These are phyloP conservation scores for Penicillium sp. DNA, from an alignment of 2,329 filamentous ascomycete genomes.

Conservation along the genomic window DNA sequence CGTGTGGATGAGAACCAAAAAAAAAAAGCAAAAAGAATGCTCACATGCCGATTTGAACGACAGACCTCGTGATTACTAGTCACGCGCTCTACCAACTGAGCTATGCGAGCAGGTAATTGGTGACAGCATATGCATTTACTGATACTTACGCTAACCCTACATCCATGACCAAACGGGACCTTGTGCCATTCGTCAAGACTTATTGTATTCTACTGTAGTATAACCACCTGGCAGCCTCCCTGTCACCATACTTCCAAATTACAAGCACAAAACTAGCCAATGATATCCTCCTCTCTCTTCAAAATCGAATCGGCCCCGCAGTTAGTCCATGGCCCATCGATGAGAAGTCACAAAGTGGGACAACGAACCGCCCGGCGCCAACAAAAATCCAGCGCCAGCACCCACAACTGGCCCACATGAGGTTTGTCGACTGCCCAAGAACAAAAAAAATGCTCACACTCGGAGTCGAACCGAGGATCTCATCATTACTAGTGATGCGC, in stretches of 20 bases:
- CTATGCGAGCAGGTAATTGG: background rate
- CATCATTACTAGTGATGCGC: conserved; percentile 2
- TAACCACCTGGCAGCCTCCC: no score
- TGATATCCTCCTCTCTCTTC: no score
- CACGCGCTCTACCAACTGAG: conserved; percentile 10
- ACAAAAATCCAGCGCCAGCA: background rate
- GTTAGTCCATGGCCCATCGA: no score
- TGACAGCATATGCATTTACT: background rate
- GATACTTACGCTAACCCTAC: background rate
- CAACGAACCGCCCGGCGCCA: background rate
- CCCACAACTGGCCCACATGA: background rate
- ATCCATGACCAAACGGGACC: background rate
- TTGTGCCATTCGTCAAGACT: background rate
- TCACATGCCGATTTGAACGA: conserved; percentile 10
- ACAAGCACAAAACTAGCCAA: no score
- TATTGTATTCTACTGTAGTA: no score
- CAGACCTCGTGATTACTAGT: conserved; percentile 11
- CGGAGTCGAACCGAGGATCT: conserved; percentile 2
- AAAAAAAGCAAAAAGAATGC: conserved; percentile 1
- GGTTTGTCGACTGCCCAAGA: background rate
- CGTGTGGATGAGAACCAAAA: background rate
- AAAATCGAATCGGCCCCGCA: no score
- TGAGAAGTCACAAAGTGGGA: background rate
- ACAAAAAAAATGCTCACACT: conserved; percentile 3
- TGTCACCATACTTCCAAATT: no score